Percentiles rank a stretch among this genome's conserved stretches.
Conservation (phyloP, 2,329 filamentous ascomycete genomes). For the Pseudopithomyces maydicus region DNA sequence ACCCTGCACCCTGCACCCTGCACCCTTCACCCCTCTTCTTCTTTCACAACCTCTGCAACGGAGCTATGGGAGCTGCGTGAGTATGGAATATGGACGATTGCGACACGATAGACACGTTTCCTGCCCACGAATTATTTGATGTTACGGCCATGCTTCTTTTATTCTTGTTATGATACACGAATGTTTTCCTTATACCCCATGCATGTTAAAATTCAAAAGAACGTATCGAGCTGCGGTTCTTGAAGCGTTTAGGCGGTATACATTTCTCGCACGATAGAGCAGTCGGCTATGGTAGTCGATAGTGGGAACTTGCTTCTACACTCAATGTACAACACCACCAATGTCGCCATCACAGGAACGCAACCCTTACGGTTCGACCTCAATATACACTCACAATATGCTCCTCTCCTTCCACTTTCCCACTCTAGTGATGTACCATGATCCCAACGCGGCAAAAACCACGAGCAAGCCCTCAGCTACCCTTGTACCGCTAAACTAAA, state of each 20-base stretch:
- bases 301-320: too few relatives aligned
- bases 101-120: constrained; percentile 3
- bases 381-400: neutral
- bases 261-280: neutral
- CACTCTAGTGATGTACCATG: neutral
- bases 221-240: neutral
- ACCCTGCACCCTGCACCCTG: neutral
- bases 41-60: neutral
- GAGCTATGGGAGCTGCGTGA: neutral
- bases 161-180: neutral
- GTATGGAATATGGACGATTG: neutral
- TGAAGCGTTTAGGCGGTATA: neutral
- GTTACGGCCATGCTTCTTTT: constrained; percentile 6
- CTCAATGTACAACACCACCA: neutral
- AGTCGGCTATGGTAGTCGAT: neutral
- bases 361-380: neutral
- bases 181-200: constrained; percentile 6
- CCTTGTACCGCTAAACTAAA: neutral
- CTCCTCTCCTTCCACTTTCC: neutral
- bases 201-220: neutral
- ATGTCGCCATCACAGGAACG: neutral
- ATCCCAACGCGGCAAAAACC: neutral
- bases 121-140: neutral
- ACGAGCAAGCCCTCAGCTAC: neutral
- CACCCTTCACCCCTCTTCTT: neutral